phyloP scores from a whole-genome alignment of 257 asterid genomes.

The Petrea volubilis region DNA sequence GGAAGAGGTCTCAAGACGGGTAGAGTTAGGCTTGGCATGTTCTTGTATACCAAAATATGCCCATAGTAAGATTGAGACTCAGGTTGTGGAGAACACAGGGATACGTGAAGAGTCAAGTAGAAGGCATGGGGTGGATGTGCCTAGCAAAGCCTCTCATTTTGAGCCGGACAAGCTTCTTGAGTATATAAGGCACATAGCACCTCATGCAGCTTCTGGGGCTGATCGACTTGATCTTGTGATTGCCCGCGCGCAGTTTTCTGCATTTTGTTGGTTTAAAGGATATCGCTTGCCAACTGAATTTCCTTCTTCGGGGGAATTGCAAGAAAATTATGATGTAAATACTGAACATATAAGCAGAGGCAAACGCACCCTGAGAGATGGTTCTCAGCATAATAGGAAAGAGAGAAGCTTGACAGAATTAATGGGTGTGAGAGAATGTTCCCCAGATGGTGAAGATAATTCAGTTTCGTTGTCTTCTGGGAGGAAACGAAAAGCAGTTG shows the following conservation, averaged over 20 bases:
- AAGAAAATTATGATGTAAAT: conserved; percentile 41
- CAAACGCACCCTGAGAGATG: conserved; percentile 45
- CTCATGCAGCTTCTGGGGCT: conserved; percentile 46
- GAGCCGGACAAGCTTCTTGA: conserved; percentile 69
- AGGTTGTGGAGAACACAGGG: conserved; percentile 78
- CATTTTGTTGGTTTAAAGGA: conserved; percentile 70
- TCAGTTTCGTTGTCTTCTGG: conserved; percentile 36
- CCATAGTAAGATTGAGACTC: conserved; percentile 50
- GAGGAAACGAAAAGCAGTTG: conserved; percentile 58
- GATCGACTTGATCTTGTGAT: conserved; percentile 65
- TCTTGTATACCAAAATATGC: conserved; percentile 63
- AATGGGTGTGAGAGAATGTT: conserved; percentile 49
- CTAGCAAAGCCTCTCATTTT: conserved; percentile 51
- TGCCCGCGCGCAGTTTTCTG: conserved; percentile 70
- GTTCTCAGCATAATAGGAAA: conserved; percentile 48
- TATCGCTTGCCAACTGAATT: conserved; percentile 47
- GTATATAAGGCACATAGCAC: conserved; percentile 56
- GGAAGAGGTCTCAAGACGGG: conserved; percentile 82
- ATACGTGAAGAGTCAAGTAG: conserved; percentile 75
- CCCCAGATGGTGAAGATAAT: conserved; percentile 52
- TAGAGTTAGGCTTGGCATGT: conserved; percentile 79
- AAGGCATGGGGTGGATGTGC: conserved; percentile 67
- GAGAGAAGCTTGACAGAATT: conserved; percentile 71
- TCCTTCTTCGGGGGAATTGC: conserved; percentile 46
- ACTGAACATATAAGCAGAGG: conserved; percentile 32